A percentile compares a stretch with the other conserved stretches of the same genome.
These are phyloP conservation scores for Tylopilus subfusipes DNA, from an alignment of 768 basidiomycete species.

Conservation along the genomic window DNA sequence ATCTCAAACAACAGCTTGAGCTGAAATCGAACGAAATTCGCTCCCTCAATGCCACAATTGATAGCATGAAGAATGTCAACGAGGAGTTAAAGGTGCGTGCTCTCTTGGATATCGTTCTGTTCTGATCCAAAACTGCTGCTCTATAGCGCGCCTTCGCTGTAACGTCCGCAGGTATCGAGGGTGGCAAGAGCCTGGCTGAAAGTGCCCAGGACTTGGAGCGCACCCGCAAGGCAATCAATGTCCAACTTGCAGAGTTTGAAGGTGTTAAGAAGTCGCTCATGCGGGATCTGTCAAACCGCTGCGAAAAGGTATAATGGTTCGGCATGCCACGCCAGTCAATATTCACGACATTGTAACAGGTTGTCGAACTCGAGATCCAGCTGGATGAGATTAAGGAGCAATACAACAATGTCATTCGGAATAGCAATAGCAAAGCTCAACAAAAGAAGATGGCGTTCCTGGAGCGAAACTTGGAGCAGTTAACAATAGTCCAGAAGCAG, in stretches of 20 bases:
- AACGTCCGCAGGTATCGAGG: slow-evolving; percentile 95
- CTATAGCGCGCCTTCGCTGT: slow-evolving; percentile 91
- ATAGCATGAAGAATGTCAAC: slow-evolving; percentile 92
- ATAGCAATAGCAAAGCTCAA: slow-evolving; percentile 97
- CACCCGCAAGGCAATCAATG: slow-evolving; percentile 92
- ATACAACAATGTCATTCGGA: slow-evolving; percentile 97
- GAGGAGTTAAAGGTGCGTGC: slow-evolving; percentile 89
- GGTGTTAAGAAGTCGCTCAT: slow-evolving; percentile 98
- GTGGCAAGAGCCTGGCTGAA: slow-evolving; percentile 94
- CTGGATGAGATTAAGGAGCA: slow-evolving; percentile 98
- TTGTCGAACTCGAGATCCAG: slow-evolving; percentile 98
- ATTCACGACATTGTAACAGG: slow-evolving; percentile 46
- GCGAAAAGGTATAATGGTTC: slow-evolving; percentile 77
- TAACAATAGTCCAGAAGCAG: slow-evolving; percentile 97
- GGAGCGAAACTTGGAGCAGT: slow-evolving; percentile 92
- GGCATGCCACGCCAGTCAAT: slow-evolving; percentile 9
- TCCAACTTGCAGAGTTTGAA: slow-evolving; percentile 98
- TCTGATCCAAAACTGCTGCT: not conserved
- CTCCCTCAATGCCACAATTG: slow-evolving; percentile 78
- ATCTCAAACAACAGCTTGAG: slow-evolving; percentile 90
- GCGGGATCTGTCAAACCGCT: slow-evolving; percentile 98
- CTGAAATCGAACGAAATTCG: slow-evolving; percentile 79
- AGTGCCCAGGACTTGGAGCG: slow-evolving; percentile 97
- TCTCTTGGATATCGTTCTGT: slow-evolving; percentile 4
- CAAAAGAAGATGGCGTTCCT: slow-evolving; percentile 99